Evolutionary conservation across 208 protist species (phyloP).

Genomic region (Angomonas desouzai): DNA sequence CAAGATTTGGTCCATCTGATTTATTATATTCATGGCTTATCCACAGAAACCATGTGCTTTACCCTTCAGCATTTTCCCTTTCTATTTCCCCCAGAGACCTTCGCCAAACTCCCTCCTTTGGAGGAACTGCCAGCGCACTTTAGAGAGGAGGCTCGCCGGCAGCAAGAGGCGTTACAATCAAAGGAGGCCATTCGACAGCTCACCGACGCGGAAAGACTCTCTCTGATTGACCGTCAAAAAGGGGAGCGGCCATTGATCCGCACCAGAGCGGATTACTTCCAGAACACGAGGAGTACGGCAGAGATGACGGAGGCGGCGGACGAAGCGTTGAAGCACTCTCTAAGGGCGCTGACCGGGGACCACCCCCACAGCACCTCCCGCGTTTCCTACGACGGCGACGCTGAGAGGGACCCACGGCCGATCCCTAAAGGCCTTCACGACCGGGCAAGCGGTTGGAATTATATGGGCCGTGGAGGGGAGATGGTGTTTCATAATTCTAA

Average conservation of each 20-base stretch:
- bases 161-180: background rate
- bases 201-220: conserved; percentile 19
- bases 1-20: conserved; percentile 22
- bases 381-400: conserved; percentile 29
- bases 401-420: conserved; percentile 69
- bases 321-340: conserved; percentile 34
- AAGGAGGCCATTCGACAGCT: conserved; percentile 9
- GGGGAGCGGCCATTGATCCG: conserved; percentile 16
- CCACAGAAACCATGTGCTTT: conserved; percentile 20
- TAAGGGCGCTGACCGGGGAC: conserved; percentile 20
- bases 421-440: conserved; percentile 80
- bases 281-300: conserved; percentile 21
- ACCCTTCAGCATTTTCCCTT: conserved; percentile 54
- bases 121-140: conserved; percentile 12
- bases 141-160: background rate
- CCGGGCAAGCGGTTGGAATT: conserved; percentile 79
- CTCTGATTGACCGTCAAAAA: background rate
- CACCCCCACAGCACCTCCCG: conserved; percentile 4
- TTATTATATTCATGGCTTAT: conserved; percentile 42
- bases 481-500: conserved; percentile 79
- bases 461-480: conserved; percentile 74
- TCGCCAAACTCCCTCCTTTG: conserved; percentile 25
- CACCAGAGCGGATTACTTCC: conserved; percentile 21
- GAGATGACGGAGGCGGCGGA: conserved; percentile 54
- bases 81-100: conserved; percentile 58